Conservation (phyloP, 139 green algal species). For the Haematococcus lacustris region DNA sequence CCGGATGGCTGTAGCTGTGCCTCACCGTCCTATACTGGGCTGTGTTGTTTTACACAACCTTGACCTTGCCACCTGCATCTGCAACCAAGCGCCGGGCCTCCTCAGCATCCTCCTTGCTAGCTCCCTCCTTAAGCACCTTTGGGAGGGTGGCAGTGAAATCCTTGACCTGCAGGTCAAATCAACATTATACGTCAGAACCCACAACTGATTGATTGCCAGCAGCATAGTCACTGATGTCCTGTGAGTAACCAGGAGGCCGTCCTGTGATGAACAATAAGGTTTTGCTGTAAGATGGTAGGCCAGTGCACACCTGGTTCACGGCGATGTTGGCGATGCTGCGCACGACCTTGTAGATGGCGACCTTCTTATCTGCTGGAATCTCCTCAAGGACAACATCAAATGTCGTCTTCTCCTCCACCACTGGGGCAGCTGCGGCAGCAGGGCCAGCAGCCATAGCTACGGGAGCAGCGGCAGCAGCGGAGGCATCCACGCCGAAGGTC, state of each 20-base stretch:
- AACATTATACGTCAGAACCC: no score
- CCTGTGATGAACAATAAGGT: no score
- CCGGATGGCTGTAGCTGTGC: no score
- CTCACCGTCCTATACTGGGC: no score
- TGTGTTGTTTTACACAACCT: slow-evolving; percentile 13
- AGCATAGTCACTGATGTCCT: no score
- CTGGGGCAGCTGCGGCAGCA: slow-evolving; percentile 28
- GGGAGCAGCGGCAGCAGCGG: slow-evolving; percentile 37
- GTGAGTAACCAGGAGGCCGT: no score
- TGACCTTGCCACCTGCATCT: slow-evolving; percentile 32
- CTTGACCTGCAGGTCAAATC: no score
- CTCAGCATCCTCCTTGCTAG: slow-evolving; percentile 39
- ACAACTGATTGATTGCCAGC: no score
- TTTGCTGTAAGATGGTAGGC: no score
- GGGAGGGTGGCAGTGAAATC: slow-evolving; percentile 38
- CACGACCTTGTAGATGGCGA: slow-evolving; percentile 43
- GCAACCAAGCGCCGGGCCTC: slow-evolving; percentile 19
- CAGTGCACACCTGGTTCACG: slow-evolving; percentile 40
- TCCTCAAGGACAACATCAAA: slow-evolving; percentile 55
- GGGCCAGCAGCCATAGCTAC: slow-evolving; percentile 15
- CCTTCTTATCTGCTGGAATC: slow-evolving; percentile 55
- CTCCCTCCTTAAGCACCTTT: slow-evolving; percentile 35
- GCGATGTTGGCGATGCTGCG: slow-evolving; percentile 37
- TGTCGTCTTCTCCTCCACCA: slow-evolving; percentile 57
- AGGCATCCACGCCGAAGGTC: slow-evolving; percentile 52